Conservation (phyloP, 2,329 filamentous ascomycete genomes). For the Penicillium italicum region DNA sequence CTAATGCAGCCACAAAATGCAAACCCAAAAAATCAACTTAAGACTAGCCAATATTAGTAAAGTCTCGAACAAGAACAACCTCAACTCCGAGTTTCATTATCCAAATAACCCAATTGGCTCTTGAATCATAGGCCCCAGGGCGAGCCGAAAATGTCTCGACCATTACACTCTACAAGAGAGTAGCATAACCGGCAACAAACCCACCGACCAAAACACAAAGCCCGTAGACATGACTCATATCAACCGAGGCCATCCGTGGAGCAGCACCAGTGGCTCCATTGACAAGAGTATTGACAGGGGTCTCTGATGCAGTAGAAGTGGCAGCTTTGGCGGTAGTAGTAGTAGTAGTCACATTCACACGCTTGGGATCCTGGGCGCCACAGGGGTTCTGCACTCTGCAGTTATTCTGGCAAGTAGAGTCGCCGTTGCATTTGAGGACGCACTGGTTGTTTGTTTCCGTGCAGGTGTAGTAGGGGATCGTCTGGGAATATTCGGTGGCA, state of each 20-base stretch:
- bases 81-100: not conserved
- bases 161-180: conserved; percentile 44
- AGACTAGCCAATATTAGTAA: not conserved
- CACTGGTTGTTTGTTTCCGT: conserved; percentile 56
- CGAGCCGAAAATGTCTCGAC: no score
- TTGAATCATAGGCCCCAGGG: not conserved
- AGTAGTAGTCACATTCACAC: conserved; percentile 51
- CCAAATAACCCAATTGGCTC: not conserved
- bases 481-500: conserved; percentile 59
- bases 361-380: conserved; percentile 57
- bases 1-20: conserved; percentile 14
- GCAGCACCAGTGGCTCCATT: conserved; percentile 28
- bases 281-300: conserved; percentile 32
- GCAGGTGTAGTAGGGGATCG: conserved; percentile 61
- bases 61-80: not conserved
- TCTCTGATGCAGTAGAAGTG: conserved; percentile 39
- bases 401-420: conserved; percentile 49
- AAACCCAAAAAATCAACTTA: not conserved
- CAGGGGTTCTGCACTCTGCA: conserved; percentile 58
- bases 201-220: conserved; percentile 53
- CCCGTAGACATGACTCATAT: conserved; percentile 56
- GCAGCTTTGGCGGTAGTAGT: conserved; percentile 38
- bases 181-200: conserved; percentile 57
- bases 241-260: conserved; percentile 40
- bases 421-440: conserved; percentile 47